Evolutionary conservation across 2,329 filamentous ascomycete genomes (phyloP).

Genomic region (Grosmannia clavigera): DNA sequence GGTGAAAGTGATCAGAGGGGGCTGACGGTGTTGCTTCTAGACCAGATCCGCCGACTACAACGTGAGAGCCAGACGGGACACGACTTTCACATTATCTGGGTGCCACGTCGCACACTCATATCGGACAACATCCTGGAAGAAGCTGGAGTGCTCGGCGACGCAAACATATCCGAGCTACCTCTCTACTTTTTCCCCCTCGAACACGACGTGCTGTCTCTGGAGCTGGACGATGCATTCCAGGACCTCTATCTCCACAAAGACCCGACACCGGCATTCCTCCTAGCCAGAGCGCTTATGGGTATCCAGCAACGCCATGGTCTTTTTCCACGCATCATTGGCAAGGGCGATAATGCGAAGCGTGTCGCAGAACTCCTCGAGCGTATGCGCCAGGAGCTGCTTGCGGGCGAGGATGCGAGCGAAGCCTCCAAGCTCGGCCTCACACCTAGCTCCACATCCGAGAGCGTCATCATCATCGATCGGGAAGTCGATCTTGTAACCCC

Average conservation of each 20-base stretch:
- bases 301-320: slow-evolving; percentile 86
- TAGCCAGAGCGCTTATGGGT: slow-evolving; percentile 86
- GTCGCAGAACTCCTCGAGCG: slow-evolving; percentile 77
- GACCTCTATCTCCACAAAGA: slow-evolving; percentile 87
- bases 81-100: slow-evolving; percentile 96
- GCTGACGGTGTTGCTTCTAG: slow-evolving; percentile 47
- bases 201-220: slow-evolving; percentile 79
- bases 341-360: slow-evolving; percentile 85
- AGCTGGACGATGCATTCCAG: slow-evolving; percentile 74
- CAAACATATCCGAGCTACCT: slow-evolving; percentile 76
- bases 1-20: slow-evolving; percentile 29
- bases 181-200: slow-evolving; percentile 87
- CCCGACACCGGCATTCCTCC: slow-evolving; percentile 75
- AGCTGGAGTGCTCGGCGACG: slow-evolving; percentile 82
- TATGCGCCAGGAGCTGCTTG: slow-evolving; percentile 81
- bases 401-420: slow-evolving; percentile 61
- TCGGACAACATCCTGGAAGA: slow-evolving; percentile 89
- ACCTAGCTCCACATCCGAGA: slow-evolving; percentile 80
- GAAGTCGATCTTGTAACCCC: slow-evolving; percentile 90
- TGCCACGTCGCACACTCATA: slow-evolving; percentile 80
- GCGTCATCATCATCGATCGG: slow-evolving; percentile 85
- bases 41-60: slow-evolving; percentile 81
- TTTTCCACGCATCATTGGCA: slow-evolving; percentile 88
- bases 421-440: slow-evolving; percentile 54
- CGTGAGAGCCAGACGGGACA: slow-evolving; percentile 81